Percentiles rank a stretch among this genome's conserved stretches.
These are phyloP conservation scores for Peziza echinospora DNA, from an alignment of 495 filamentous ascomycete species.

Conservation along the genomic window DNA sequence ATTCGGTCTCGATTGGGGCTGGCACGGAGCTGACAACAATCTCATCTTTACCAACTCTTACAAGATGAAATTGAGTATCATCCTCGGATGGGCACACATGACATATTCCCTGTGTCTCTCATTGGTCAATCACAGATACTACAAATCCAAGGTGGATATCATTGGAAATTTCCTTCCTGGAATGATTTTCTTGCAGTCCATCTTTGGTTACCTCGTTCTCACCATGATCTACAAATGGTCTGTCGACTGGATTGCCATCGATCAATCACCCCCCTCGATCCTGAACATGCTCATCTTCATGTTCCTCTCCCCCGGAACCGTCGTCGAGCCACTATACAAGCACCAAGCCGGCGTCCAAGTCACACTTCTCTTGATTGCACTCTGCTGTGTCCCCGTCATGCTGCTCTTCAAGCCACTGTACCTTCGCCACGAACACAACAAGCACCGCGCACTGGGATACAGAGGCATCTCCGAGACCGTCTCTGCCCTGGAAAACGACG, in stretches of 20 bases:
- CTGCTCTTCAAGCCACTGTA: conserved; percentile 91
- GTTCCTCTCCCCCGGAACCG: conserved; percentile 70
- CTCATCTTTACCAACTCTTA: conserved; percentile 88
- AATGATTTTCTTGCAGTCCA: conserved; percentile 98
- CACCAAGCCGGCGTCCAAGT: conserved; percentile 59
- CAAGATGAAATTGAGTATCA: conserved; percentile 99
- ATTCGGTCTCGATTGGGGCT: conserved; percentile 91
- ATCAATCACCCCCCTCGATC: conserved; percentile 53
- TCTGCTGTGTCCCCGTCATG: conserved; percentile 70
- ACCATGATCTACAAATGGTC: conserved; percentile 94
- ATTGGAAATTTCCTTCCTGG: conserved; percentile 93
- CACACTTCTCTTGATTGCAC: conserved; percentile 57
- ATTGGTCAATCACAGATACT: conserved; percentile 80
- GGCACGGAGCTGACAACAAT: conserved; percentile 88
- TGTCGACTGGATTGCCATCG: conserved; percentile 56
- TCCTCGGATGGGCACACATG: conserved; percentile 95
- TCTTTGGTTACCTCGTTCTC: conserved; percentile 91
- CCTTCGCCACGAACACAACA: conserved; percentile 79
- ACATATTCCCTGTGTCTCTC: conserved; percentile 89
- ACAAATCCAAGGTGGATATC: conserved; percentile 82
- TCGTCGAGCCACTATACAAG: conserved; percentile 52
- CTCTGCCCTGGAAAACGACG: conserved; percentile 69
- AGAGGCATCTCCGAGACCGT: conserved; percentile 63
- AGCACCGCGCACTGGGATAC: conserved; percentile 68
- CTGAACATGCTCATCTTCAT: conserved; percentile 99